A percentile compares a stretch with the other conserved stretches of the same genome.
phyloP scores from a whole-genome alignment of 805 yeast species.

The Candida pseudofarinosa region DNA sequence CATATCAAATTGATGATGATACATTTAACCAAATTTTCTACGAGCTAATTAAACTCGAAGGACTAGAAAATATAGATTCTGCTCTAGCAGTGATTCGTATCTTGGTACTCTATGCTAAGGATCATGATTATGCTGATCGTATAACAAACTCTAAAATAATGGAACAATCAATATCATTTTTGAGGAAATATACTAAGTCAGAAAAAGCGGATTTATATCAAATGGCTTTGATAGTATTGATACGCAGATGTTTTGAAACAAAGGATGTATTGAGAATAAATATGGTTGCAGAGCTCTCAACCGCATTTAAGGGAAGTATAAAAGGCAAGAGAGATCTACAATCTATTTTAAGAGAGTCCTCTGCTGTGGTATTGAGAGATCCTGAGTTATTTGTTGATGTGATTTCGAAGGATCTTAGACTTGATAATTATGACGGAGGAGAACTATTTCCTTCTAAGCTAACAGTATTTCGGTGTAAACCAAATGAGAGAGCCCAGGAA shows the following conservation, averaged over 20 bases:
- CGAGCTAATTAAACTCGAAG: constrained; percentile 36
- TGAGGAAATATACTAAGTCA: constrained; percentile 25
- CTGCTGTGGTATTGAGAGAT: constrained; percentile 45
- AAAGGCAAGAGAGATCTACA: constrained; percentile 41
- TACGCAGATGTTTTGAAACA: constrained; percentile 71
- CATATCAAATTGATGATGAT: constrained; percentile 14
- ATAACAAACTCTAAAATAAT: constrained; percentile 49
- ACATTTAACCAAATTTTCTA: constrained; percentile 37
- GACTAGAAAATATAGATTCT: constrained; percentile 39
- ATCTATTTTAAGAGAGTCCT: constrained; percentile 45
- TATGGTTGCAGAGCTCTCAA: constrained; percentile 49
- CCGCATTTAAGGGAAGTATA: constrained; percentile 30
- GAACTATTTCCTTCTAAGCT: constrained; percentile 18
- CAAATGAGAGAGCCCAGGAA: constrained; percentile 9
- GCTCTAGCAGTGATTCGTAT: constrained; percentile 55
- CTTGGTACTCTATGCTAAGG: constrained; percentile 49
- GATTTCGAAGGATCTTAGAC: constrained; percentile 37
- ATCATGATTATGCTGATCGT: constrained; percentile 32
- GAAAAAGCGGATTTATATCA: constrained; percentile 12
- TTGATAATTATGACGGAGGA: constrained; percentile 41
- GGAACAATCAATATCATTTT: constrained; percentile 41
- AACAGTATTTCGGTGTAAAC: constrained; percentile 14
- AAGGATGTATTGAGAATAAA: constrained; percentile 43
- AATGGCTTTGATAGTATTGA: constrained; percentile 36
- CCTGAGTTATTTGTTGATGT: constrained; percentile 47